Conservation (phyloP, 2,329 filamentous ascomycete species). For the Sporothrix inflata region DNA sequence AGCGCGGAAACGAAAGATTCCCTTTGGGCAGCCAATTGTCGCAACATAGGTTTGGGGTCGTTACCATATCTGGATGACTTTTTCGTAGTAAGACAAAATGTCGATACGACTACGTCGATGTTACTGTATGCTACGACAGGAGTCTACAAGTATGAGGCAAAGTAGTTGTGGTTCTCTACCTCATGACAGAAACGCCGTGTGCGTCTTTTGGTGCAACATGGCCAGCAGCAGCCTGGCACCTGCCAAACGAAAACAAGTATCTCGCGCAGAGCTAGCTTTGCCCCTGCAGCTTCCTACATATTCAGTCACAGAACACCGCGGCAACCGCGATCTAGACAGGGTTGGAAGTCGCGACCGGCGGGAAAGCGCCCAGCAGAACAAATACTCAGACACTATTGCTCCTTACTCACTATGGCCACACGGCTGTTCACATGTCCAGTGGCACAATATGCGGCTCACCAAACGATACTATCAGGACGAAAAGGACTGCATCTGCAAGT, state of each 20-base stretch:
- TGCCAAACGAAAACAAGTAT: constrained; percentile 19
- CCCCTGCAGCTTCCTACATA: constrained; percentile 18
- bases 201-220: constrained; percentile 12
- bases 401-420: background rate
- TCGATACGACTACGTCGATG: background rate
- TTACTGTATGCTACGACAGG: too few relatives aligned
- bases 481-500: background rate
- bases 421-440: constrained; percentile 22
- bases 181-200: too few relatives aligned
- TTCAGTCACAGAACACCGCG: constrained; percentile 2
- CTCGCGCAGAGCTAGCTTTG: background rate
- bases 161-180: too few relatives aligned
- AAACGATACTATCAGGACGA: background rate
- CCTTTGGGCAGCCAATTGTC: background rate
- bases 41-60: background rate
- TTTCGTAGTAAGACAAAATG: background rate
- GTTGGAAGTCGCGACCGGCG: background rate
- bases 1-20: constrained; percentile 2
- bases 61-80: background rate
- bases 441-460: background rate
- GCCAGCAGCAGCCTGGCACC: constrained; percentile 9
- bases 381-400: background rate
- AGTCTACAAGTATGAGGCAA: too few relatives aligned
- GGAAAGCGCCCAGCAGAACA: background rate
- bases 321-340: constrained; percentile 7